These are phyloP conservation scores for Arabis alpina DNA, from an alignment of 345 rosid species.

Conservation along the genomic window DNA sequence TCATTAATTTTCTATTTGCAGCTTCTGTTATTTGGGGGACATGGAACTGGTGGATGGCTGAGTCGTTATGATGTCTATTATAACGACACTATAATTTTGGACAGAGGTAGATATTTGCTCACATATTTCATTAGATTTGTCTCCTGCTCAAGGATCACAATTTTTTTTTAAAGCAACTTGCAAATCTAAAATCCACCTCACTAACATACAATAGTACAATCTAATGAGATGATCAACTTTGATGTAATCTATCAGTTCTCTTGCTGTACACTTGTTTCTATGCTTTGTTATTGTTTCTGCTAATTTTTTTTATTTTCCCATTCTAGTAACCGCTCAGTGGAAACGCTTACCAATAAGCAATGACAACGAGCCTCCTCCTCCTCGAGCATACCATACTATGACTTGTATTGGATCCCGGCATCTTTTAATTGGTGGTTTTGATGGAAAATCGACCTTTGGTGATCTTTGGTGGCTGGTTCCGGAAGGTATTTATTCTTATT, in stretches of 20 bases:
- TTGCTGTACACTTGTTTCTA: neutral
- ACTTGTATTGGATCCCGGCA: conserved; percentile 71
- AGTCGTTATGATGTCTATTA: conserved; percentile 95
- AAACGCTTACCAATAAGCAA: conserved; percentile 70
- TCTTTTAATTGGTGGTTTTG: conserved; percentile 91
- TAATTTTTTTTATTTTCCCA: conserved; percentile 20
- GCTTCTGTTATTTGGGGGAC: conserved; percentile 98
- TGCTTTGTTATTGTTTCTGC: conserved; percentile 7
- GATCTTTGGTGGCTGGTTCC: conserved; percentile 98
- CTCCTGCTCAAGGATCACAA: conserved; percentile 5
- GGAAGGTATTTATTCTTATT: conserved; percentile 62
- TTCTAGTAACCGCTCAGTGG: conserved; percentile 92
- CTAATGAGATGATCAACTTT: conserved; percentile 26
- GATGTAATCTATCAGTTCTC: conserved; percentile 5
- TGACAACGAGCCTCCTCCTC: conserved; percentile 84
- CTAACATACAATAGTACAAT: conserved; percentile 6
- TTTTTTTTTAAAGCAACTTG: neutral
- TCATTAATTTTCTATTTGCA: conserved; percentile 43
- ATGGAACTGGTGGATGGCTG: conserved; percentile 98
- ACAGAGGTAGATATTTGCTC: conserved; percentile 61
- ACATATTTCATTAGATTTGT: neutral
- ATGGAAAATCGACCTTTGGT: conserved; percentile 89
- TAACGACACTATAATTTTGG: conserved; percentile 83
- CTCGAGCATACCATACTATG: conserved; percentile 94
- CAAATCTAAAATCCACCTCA: conserved; percentile 12